Evolutionary conservation across 768 basidiomycete species (phyloP).

Genomic region (Gyrodon lividus): DNA sequence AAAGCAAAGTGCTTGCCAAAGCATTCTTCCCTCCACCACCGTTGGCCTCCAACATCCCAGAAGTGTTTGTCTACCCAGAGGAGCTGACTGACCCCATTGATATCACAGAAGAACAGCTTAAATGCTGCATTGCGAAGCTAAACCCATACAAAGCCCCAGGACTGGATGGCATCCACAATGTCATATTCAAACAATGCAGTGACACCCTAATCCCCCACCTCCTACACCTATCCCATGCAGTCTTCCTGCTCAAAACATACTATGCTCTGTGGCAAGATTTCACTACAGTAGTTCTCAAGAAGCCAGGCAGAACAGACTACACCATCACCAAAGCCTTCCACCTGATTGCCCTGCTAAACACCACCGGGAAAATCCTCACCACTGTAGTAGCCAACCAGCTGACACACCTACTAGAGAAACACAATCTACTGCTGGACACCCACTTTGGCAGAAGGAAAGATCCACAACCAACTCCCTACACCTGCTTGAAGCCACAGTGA

Average conservation of each 20-base stretch:
- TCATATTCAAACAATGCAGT: constrained; percentile 14
- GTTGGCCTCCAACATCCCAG: not conserved
- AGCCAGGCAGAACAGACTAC: constrained; percentile 39
- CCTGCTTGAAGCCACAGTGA: not conserved
- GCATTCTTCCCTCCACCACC: too few species aligned
- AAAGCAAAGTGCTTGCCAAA: too few species aligned
- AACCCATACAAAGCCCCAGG: constrained; percentile 18
- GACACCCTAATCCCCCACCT: constrained; percentile 11
- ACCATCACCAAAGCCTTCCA: not conserved
- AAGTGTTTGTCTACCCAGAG: constrained; percentile 3
- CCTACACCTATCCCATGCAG: constrained; percentile 6
- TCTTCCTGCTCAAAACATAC: constrained; percentile 3
- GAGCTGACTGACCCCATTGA: not conserved
- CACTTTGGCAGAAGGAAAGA: not conserved
- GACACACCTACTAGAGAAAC: not conserved
- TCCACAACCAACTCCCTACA: constrained; percentile 1
- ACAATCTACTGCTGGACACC: not conserved
- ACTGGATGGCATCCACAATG: constrained; percentile 27
- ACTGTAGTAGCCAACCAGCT: not conserved
- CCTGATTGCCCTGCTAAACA: not conserved
- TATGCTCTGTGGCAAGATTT: constrained; percentile 21
- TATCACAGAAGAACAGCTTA: constrained; percentile 14
- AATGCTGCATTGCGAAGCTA: not conserved
- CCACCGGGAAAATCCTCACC: not conserved
- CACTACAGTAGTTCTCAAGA: constrained; percentile 31